These are phyloP conservation scores for Argentina anserina DNA, from an alignment of 306 rosid species.

Conservation along the genomic window DNA sequence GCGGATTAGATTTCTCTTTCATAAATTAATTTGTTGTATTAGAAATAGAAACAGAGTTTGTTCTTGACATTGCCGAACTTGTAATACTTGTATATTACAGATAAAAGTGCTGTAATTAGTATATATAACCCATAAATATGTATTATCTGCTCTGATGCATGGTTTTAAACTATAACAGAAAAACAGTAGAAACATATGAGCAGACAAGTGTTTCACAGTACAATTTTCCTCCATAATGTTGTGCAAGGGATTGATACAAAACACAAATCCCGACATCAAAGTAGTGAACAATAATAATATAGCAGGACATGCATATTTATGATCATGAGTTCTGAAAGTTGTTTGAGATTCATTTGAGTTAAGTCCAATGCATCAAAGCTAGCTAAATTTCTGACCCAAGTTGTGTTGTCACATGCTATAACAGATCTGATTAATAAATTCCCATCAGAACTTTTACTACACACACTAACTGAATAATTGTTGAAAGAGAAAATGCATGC, in stretches of 20 bases:
- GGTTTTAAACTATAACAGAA: background rate
- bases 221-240: slow-evolving; percentile 1
- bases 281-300: background rate
- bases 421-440: slow-evolving; percentile 42
- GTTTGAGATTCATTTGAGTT: slow-evolving; percentile 28
- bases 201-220: background rate
- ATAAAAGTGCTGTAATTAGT: too few relatives aligned
- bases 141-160: background rate
- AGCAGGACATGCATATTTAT: background rate
- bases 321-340: slow-evolving; percentile 23
- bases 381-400: slow-evolving; percentile 31
- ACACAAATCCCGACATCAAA: slow-evolving; percentile 16
- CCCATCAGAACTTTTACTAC: slow-evolving; percentile 27
- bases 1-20: too few relatives aligned
- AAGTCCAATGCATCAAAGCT: slow-evolving; percentile 25
- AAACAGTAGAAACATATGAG: background rate
- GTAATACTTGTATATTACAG: too few relatives aligned
- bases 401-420: slow-evolving; percentile 36
- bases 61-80: too few relatives aligned
- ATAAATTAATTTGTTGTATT: too few relatives aligned
- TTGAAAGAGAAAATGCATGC: slow-evolving; percentile 26
- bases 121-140: too few relatives aligned
- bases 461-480: slow-evolving; percentile 38
- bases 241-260: background rate
- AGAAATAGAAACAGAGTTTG: too few relatives aligned